Base-by-base conservation (phyloP, 768 basidiomycete species). In the Mycena vitilis region DNA sequence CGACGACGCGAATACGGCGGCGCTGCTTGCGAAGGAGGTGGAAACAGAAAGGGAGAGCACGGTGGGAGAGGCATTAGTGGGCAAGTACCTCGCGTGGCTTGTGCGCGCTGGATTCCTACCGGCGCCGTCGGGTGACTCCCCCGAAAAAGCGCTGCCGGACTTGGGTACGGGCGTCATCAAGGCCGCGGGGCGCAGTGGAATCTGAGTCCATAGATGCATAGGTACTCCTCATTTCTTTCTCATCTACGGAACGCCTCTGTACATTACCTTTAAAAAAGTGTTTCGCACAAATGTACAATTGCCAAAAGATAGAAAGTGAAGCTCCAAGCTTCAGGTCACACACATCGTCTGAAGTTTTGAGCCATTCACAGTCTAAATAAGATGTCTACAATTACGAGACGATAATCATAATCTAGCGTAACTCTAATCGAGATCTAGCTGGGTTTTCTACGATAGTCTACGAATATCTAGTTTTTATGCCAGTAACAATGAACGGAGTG, bases 11-110 rank as follows among this genome's bases (percentile, higher is more conserved):
- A 98, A 97, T 77, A 96, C 95, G 20, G 79, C 79, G n/a, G 83
- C 85, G 13, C 76, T 99, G 48, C 78, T 94, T 30, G 79, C 85
- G 73, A 78, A 86, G 72, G 78, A 86, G 72, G 78, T 86, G 75
- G 75, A 71, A 2, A 78, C 76, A 66, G 75, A 75, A 12, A 72
- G 73, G 42, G 81, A 80, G 18, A 81, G 79, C 70, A 94, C 94
- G 0, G 95, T 99, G 45, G 88, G 89, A 58, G 89, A 91, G 37
- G 82, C 82, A 23, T 79, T 96, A 57, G 88, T 98, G 85, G 96
- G 95, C 1, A 81, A 88, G 73, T 99, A 99, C 78, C 80, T 99
- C 20, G 89, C 95, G 9, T 99, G 98, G 98, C 85, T 99, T 22
- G 86, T 98, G 47, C 87, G 87, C 4, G 95, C 92, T 6, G 92